Percentiles rank a stretch among this genome's conserved stretches.
Evolutionary conservation across 257 asterid species (phyloP).

Genomic region (Salvia miltiorrhiza): DNA sequence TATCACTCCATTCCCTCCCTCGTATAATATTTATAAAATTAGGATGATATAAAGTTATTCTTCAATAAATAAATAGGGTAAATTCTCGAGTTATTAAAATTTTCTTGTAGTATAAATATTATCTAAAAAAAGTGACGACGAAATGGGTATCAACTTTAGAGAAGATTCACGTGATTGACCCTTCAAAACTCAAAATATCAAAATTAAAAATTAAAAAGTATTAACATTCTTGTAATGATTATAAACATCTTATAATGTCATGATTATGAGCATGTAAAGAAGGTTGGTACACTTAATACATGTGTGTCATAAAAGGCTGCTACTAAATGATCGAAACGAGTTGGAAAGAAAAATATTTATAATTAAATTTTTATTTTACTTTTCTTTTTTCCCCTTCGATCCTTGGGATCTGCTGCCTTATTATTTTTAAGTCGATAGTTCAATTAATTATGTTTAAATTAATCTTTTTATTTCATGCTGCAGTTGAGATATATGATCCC

Average conservation of each 20-base stretch:
- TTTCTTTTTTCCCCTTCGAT: not conserved
- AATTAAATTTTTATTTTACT: not conserved
- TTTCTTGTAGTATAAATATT: not conserved
- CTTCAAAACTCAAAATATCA: not conserved
- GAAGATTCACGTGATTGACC: constrained; percentile 18
- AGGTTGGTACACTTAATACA: constrained; percentile 25
- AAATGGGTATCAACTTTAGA: not conserved
- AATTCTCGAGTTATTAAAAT: not conserved
- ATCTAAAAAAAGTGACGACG: not conserved
- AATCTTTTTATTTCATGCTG: not conserved
- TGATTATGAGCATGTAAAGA: constrained; percentile 38
- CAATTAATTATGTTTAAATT: not conserved
- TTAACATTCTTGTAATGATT: not conserved
- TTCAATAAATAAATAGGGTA: too few relatives aligned
- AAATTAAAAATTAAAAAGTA: not conserved
- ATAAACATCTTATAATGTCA: constrained; percentile 25
- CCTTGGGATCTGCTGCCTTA: not conserved
- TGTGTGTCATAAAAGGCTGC: constrained; percentile 25
- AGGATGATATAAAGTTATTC: too few relatives aligned
- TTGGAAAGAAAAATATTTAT: not conserved
- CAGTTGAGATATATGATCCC: not conserved
- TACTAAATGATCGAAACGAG: constrained; percentile 5
- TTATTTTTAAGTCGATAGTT: not conserved
- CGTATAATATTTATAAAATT: too few relatives aligned
- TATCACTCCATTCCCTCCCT: too few relatives aligned